Conservation (phyloP, 1,284 basidiomycete genomes). For the Omphalotus olearius region DNA sequence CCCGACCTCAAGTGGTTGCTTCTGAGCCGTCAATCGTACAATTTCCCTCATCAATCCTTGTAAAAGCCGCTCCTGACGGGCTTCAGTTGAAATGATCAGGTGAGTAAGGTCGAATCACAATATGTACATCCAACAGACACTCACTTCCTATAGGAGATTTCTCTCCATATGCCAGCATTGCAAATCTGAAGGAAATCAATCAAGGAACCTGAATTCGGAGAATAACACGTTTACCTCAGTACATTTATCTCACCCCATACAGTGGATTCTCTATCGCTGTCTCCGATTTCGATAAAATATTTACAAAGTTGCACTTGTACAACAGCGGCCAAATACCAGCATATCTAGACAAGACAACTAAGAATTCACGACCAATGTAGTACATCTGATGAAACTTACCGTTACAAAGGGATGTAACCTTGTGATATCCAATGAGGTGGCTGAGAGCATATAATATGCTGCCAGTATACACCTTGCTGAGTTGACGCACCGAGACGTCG, state of each 20-base stretch:
- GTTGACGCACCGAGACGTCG: conserved; percentile 66
- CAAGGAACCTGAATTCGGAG: conserved; percentile 2
- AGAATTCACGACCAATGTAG: conserved; percentile 11
- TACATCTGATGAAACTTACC: conserved; percentile 38
- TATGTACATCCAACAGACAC: conserved; percentile 24
- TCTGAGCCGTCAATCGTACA: conserved; percentile 74
- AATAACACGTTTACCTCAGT: conserved; percentile 48
- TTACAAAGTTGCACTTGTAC: conserved; percentile 82
- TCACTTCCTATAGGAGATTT: conserved; percentile 79
- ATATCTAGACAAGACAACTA: conserved; percentile 50
- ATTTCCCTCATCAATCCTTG: conserved; percentile 82
- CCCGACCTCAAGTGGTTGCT: conserved; percentile 70
- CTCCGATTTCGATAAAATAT: conserved; percentile 73
- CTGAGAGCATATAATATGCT: conserved; percentile 69
- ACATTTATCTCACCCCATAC: conserved; percentile 84
- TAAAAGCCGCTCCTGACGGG: conserved; percentile 74
- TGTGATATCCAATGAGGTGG: conserved; percentile 74
- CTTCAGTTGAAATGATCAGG: conserved; percentile 31
- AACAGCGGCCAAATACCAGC: conserved; percentile 83
- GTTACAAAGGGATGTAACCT: conserved; percentile 76
- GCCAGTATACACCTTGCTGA: conserved; percentile 68
- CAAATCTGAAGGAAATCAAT: conserved; percentile 44
- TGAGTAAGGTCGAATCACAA: conserved; percentile 9
- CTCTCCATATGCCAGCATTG: conserved; percentile 74
- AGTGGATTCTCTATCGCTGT: conserved; percentile 62